phyloP scores from a whole-genome alignment of 768 basidiomycete genomes.

The Hericium rajendrae region DNA sequence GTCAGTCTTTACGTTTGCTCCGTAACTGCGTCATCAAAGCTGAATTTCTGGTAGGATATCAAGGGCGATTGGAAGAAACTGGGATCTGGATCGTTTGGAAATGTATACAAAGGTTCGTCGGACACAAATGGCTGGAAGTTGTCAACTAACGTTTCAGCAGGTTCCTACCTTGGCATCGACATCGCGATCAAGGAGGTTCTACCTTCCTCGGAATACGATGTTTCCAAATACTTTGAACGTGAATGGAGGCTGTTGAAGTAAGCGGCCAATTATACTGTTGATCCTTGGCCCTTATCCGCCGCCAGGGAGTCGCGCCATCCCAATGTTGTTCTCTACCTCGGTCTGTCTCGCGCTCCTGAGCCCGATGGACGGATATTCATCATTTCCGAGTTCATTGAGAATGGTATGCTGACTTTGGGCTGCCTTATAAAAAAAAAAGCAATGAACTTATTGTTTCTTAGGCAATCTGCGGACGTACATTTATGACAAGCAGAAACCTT shows the following conservation, averaged over 20 bases:
- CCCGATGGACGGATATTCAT: conserved; percentile 86
- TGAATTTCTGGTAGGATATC: conserved; percentile 50
- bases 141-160: conserved; percentile 28
- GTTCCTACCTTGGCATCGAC: conserved; percentile 88
- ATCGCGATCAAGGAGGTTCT: conserved; percentile 96
- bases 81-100: conserved; percentile 88
- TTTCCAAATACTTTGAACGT: conserved; percentile 96
- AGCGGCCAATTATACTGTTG: conserved; percentile 11
- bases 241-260: conserved; percentile 96
- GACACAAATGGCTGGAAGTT: background rate
- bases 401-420: conserved; percentile 30
- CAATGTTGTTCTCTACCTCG: conserved; percentile 89
- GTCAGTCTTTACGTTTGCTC: conserved; percentile 28
- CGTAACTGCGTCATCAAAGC: too few species aligned
- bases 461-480: conserved; percentile 87
- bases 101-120: conserved; percentile 75
- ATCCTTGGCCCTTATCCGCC: conserved; percentile 3
- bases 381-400: conserved; percentile 90
- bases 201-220: conserved; percentile 85
- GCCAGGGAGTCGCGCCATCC: conserved; percentile 78
- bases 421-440: too few species aligned
- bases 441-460: too few species aligned
- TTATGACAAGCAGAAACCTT: conserved; percentile 69
- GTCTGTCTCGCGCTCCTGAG: conserved; percentile 70
- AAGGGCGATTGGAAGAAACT: conserved; percentile 82